Percentiles rank a stretch among this genome's conserved stretches.
Conservation (phyloP, 225 moss, liverwort and hornwort species). For the Physcomitrium patens region DNA sequence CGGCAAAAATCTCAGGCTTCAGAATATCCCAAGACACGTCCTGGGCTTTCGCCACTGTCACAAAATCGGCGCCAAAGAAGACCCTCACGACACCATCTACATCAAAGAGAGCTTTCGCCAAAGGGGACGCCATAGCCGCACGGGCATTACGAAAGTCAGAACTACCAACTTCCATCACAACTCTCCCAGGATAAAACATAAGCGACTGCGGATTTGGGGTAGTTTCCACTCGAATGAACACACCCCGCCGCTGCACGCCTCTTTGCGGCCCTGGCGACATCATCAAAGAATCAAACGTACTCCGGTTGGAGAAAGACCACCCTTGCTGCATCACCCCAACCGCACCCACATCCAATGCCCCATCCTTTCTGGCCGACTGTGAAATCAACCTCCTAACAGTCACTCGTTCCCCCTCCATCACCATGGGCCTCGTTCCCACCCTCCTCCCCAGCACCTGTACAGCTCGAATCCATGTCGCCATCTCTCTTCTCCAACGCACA, state of each 20-base stretch:
- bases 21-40: constrained; percentile 82
- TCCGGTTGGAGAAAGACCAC: constrained; percentile 39
- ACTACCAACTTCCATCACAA: constrained; percentile 95
- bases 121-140: constrained; percentile 85
- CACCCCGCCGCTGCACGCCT: constrained; percentile 61
- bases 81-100: constrained; percentile 88
- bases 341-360: constrained; percentile 37
- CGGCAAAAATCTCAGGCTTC: constrained; percentile 89
- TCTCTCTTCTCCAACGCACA: constrained; percentile 10
- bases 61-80: constrained; percentile 88
- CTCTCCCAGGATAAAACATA: constrained; percentile 90
- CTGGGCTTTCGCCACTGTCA: constrained; percentile 87
- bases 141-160: constrained; percentile 96
- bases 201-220: constrained; percentile 96
- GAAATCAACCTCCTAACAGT: constrained; percentile 48
- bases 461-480: constrained; percentile 64
- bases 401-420: constrained; percentile 52
- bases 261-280: constrained; percentile 27
- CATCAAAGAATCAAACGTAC: constrained; percentile 19
- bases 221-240: constrained; percentile 93
- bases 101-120: constrained; percentile 83
- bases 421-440: constrained; percentile 40
- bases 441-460: constrained; percentile 52
- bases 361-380: constrained; percentile 44
- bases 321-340: constrained; percentile 54